A percentile compares a stretch with the other conserved stretches of the same genome.
These are phyloP conservation scores for Rhinocladiella similis DNA, from an alignment of 2,329 filamentous ascomycete genomes.

Conservation along the genomic window DNA sequence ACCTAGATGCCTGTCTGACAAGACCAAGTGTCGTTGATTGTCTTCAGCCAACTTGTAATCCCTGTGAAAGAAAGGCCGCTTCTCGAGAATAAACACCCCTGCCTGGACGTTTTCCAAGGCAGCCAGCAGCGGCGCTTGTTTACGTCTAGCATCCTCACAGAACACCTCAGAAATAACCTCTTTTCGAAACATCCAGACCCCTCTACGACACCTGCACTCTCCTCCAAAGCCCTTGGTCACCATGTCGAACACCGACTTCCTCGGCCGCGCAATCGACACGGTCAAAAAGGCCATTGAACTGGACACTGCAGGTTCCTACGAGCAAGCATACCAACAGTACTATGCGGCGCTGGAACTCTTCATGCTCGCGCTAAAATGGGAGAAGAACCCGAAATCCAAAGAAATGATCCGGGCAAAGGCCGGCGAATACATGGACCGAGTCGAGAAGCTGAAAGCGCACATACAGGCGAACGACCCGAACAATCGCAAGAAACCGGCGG, in stretches of 20 bases:
- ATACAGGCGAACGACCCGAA: conserved; percentile 69
- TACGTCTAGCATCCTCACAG: conserved; percentile 2
- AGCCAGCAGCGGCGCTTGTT: conserved; percentile 7
- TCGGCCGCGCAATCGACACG: conserved; percentile 92
- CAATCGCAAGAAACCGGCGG: conserved; percentile 52
- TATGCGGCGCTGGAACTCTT: conserved; percentile 95
- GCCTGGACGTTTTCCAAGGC: not conserved
- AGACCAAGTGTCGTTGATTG: too few species aligned
- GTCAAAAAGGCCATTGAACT: conserved; percentile 97
- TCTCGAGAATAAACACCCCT: too few species aligned
- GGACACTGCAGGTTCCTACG: conserved; percentile 93
- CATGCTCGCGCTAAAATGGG: conserved; percentile 99
- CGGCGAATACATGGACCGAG: conserved; percentile 95
- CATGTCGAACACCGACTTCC: conserved; percentile 97
- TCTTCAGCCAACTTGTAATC: too few species aligned
- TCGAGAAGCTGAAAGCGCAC: conserved; percentile 95
- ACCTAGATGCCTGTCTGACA: not conserved
- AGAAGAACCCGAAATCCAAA: conserved; percentile 97
- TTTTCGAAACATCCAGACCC: not conserved
- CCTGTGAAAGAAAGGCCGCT: too few species aligned
- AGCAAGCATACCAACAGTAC: conserved; percentile 94
- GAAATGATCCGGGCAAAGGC: conserved; percentile 96
- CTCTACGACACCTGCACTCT: not conserved
- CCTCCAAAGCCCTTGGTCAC: conserved; percentile 26
- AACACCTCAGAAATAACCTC: not conserved